Evolutionary conservation across 371 early-diverging fungal genomes (phyloP), one percentile per base, ranked within the genome.

Genomic region (Mortierella sp.): DNA sequence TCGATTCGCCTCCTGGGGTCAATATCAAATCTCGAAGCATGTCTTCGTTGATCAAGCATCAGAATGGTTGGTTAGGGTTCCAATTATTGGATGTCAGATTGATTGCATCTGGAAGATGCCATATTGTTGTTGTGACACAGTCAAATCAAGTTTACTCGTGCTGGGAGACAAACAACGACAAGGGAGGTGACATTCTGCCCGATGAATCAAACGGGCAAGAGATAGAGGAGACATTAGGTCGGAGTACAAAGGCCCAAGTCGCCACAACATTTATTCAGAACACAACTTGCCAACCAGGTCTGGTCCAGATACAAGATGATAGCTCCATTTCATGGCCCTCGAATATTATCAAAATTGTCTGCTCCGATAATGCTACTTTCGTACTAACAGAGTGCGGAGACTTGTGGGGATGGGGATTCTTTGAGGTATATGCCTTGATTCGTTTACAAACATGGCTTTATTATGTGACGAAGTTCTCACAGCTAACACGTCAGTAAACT

Each of bases 341-440:
- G 1, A 61, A 54, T 3, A 65, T 77, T 13, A 35, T 49, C 29
- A 77, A 77, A 28, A 15, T 72, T 28, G 72, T 43, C 23, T 77
- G 78, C 28, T 72, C 72, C 0, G 78, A 77, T 43, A 64, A 40
- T 19, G 72, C 72, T 4, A 72, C 78, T 7, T 77, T 77, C 29
- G 17, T 77, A 19, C n/a, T 72, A 57, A 77, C 72, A 6, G 62
- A 72, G 32, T 40, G 54, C 12, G 78, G 78, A 8, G 61, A 72
- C 15, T 67, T 77, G 8, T 77, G 78, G 78, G 72, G 72, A 49
- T 77, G 78, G 78, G 78, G 78, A 6, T 60, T 23, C 3, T 77
- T 77, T 32, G 61, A 77, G 61, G 78, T 72, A 43, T 26, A 56
- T 28, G 2, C 23, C 8, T 31, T 17, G 13, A 57, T 10, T n/a